Evolutionary conservation across 768 basidiomycete genomes (phyloP).

Genomic region (Phanerodontia chrysosporium): DNA sequence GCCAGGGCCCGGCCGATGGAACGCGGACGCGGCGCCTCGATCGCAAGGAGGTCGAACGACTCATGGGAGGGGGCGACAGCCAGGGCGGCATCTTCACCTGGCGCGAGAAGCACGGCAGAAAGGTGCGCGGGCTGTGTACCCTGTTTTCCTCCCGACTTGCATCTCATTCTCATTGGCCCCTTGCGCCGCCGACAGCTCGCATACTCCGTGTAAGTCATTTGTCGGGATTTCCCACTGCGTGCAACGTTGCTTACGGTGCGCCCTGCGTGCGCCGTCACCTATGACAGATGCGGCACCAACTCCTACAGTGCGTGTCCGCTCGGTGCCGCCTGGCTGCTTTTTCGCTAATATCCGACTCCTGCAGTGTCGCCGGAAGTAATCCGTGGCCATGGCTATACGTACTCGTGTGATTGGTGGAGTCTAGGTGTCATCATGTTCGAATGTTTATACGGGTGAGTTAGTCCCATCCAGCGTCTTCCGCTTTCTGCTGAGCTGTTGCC

Average conservation of each 20-base stretch:
- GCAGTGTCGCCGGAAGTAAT: slow-evolving; percentile 90
- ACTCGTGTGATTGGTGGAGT: slow-evolving; percentile 98
- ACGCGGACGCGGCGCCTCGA: slow-evolving; percentile 76
- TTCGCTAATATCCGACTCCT: slow-evolving; percentile 13
- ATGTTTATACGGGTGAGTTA: slow-evolving; percentile 79
- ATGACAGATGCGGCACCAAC: slow-evolving; percentile 72
- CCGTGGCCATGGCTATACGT: slow-evolving; percentile 87
- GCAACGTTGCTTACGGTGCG: slow-evolving; percentile 14
- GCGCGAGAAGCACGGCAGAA: slow-evolving; percentile 90
- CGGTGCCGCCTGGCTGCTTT: slow-evolving; percentile 13
- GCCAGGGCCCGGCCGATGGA: slow-evolving; percentile 55
- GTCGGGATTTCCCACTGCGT: background rate
- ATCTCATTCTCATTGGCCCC: slow-evolving; percentile 11
- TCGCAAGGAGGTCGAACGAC: slow-evolving; percentile 73
- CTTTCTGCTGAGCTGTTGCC: slow-evolving; percentile 9
- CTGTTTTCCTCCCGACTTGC: slow-evolving; percentile 21
- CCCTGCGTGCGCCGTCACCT: slow-evolving; percentile 21
- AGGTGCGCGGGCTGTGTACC: slow-evolving; percentile 51
- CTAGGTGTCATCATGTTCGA: slow-evolving; percentile 96
- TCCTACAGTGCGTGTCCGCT: slow-evolving; percentile 65
- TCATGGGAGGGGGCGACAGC: slow-evolving; percentile 82
- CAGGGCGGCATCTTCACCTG: slow-evolving; percentile 88
- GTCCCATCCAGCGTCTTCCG: slow-evolving; percentile 18
- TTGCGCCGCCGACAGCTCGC: slow-evolving; percentile 51
- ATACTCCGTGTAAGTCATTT: slow-evolving; percentile 75